phyloP scores from a whole-genome alignment of 2,329 filamentous ascomycete species.

The Verticillium albo-atrum region DNA sequence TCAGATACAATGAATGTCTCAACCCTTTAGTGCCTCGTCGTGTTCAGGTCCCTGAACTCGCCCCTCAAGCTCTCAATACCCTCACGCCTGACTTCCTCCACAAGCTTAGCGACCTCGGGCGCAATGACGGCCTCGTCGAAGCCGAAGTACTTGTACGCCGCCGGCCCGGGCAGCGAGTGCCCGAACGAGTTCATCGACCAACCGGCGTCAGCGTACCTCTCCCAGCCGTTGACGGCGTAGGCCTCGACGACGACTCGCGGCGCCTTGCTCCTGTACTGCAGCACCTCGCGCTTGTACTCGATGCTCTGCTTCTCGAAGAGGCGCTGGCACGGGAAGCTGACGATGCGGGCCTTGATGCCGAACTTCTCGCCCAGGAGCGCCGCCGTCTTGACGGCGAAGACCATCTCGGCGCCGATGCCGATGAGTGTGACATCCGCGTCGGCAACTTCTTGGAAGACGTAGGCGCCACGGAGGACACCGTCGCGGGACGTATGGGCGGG shows the following conservation, averaged over 20 bases:
- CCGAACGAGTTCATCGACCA: slow-evolving; percentile 49
- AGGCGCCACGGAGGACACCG: slow-evolving; percentile 35
- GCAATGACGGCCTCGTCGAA: slow-evolving; percentile 41
- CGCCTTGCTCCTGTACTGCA: slow-evolving; percentile 32
- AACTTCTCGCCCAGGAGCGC: slow-evolving; percentile 32
- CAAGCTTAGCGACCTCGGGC: slow-evolving; percentile 25
- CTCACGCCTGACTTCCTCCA: slow-evolving; percentile 16
- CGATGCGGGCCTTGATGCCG: slow-evolving; percentile 30
- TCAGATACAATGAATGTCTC: not conserved
- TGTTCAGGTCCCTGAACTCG: slow-evolving; percentile 19
- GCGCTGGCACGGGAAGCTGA: slow-evolving; percentile 38
- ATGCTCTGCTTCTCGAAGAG: slow-evolving; percentile 34
- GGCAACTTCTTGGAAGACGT: slow-evolving; percentile 36
- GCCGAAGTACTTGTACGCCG: slow-evolving; percentile 52
- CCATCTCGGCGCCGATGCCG: slow-evolving; percentile 29
- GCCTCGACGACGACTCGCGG: slow-evolving; percentile 56
- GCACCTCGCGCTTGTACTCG: slow-evolving; percentile 38
- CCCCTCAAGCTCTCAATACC: slow-evolving; percentile 16
- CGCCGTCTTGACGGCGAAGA: slow-evolving; percentile 24
- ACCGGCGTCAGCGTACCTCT: slow-evolving; percentile 53
- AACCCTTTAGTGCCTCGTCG: slow-evolving; percentile 5
- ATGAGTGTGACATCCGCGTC: slow-evolving; percentile 39
- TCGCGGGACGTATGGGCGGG: slow-evolving; percentile 30
- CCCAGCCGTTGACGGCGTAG: slow-evolving; percentile 53
- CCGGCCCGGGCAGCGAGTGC: slow-evolving; percentile 47